phyloP scores from a whole-genome alignment of 2,329 filamentous ascomycete genomes.

The Amphichorda felina region DNA sequence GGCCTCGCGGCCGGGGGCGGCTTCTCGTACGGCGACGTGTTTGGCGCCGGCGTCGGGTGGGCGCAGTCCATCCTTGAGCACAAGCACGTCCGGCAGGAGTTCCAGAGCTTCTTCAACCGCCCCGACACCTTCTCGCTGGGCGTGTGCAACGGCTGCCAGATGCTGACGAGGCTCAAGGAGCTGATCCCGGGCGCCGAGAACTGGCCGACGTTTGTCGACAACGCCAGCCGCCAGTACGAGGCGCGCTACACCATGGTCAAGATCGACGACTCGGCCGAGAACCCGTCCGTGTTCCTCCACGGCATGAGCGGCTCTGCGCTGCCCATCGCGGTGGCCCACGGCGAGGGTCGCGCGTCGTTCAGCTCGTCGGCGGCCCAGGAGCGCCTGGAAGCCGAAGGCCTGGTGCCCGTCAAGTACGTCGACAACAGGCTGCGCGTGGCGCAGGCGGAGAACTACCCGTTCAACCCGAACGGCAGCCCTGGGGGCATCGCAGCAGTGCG shows the following conservation, averaged over 20 bases:
- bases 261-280: conserved; percentile 47
- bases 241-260: conserved; percentile 74
- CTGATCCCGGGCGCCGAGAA: conserved; percentile 73
- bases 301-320: conserved; percentile 75
- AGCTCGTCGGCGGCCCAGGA: conserved; percentile 36
- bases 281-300: conserved; percentile 73
- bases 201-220: conserved; percentile 83
- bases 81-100: conserved; percentile 61
- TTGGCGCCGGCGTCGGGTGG: conserved; percentile 95
- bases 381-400: conserved; percentile 49
- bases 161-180: conserved; percentile 67
- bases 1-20: conserved; percentile 92
- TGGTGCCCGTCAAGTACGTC: conserved; percentile 72
- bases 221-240: conserved; percentile 82
- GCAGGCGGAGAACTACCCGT: conserved; percentile 74
- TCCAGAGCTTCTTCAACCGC: conserved; percentile 75
- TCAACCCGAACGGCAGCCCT: conserved; percentile 77
- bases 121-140: conserved; percentile 86
- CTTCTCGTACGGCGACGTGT: conserved; percentile 79
- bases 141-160: conserved; percentile 96
- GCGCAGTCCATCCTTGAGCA: conserved; percentile 87
- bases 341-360: conserved; percentile 76
- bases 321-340: conserved; percentile 82
- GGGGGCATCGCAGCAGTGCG: conserved; percentile 71
- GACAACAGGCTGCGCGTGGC: conserved; percentile 58